Evolutionary conservation across 106 monocot species (phyloP).

Genomic region (Apostasia shenzhenica): DNA sequence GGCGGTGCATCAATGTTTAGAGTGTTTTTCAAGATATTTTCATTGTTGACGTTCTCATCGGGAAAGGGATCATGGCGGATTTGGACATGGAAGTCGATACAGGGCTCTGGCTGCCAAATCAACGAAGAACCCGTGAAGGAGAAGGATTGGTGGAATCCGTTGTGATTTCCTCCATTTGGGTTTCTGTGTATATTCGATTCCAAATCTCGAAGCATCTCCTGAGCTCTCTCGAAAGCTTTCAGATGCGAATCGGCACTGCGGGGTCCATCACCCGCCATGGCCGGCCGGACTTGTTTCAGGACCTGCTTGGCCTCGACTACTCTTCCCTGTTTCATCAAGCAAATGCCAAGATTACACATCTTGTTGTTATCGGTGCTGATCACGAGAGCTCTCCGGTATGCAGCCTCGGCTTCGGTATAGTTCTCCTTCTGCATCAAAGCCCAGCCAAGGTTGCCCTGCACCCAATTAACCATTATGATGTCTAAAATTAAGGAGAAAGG

Average conservation of each 20-base stretch:
- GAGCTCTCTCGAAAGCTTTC: constrained; percentile 74
- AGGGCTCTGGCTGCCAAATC: constrained; percentile 86
- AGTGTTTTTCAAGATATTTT: constrained; percentile 16
- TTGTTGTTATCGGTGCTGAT: constrained; percentile 83
- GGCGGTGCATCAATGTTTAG: constrained; percentile 70
- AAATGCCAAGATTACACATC: constrained; percentile 91
- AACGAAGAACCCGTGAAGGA: constrained; percentile 33
- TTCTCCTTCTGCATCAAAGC: constrained; percentile 85
- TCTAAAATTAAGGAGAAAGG: background rate
- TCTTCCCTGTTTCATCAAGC: constrained; percentile 78
- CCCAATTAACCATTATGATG: background rate
- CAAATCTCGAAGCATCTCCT: constrained; percentile 82
- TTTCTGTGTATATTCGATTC: constrained; percentile 29
- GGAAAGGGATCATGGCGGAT: constrained; percentile 26
- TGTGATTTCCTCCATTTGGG: constrained; percentile 1
- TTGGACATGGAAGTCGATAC: constrained; percentile 23
- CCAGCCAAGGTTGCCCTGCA: constrained; percentile 87
- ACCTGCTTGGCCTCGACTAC: constrained; percentile 64
- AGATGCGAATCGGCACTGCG: constrained; percentile 76
- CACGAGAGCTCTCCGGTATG: constrained; percentile 56
- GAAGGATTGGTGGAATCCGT: constrained; percentile 37
- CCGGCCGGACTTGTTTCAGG: constrained; percentile 60
- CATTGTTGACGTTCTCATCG: constrained; percentile 43
- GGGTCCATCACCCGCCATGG: constrained; percentile 34
- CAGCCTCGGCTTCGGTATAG: constrained; percentile 63